Conservation (phyloP, 2,329 filamentous ascomycete genomes). For the Alternaria sp. region DNA sequence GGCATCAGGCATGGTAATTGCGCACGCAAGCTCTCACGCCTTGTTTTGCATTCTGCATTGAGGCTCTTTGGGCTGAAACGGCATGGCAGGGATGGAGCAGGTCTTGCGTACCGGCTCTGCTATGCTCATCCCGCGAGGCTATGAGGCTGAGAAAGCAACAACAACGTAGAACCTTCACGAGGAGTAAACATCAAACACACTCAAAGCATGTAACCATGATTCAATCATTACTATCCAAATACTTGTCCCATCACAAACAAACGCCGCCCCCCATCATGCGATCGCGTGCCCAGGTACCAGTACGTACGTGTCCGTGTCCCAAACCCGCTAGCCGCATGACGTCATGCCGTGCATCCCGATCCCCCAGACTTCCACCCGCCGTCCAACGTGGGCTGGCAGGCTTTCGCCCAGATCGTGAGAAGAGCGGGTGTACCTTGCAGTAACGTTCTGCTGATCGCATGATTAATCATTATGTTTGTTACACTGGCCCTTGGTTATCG, state of each 20-base stretch:
- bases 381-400: too few relatives aligned
- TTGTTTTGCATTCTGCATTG: constrained; percentile 3
- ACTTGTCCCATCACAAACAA: constrained; percentile 17
- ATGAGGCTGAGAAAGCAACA: neutral
- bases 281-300: constrained; percentile 19
- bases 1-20: too few relatives aligned
- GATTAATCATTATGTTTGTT: constrained; percentile 13
- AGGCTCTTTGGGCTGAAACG: constrained; percentile 25
- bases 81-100: neutral
- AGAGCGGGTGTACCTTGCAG: constrained; percentile 47
- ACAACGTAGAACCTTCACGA: too few relatives aligned
- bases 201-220: constrained; percentile 4
- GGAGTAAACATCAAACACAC: neutral
- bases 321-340: constrained; percentile 23
- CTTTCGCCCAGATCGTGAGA: neutral
- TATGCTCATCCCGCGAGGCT: neutral
- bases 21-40: neutral
- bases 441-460: constrained; percentile 27
- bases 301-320: neutral
- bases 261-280: constrained; percentile 8
- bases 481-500: neutral
- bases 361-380: neutral
- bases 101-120: neutral
- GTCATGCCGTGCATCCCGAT: constrained; percentile 24
- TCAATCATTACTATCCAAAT: constrained; percentile 30